These are phyloP conservation scores for Phytophthora pseudosyringae DNA, from an alignment of 352 stramenopile genomes.

Conservation along the genomic window DNA sequence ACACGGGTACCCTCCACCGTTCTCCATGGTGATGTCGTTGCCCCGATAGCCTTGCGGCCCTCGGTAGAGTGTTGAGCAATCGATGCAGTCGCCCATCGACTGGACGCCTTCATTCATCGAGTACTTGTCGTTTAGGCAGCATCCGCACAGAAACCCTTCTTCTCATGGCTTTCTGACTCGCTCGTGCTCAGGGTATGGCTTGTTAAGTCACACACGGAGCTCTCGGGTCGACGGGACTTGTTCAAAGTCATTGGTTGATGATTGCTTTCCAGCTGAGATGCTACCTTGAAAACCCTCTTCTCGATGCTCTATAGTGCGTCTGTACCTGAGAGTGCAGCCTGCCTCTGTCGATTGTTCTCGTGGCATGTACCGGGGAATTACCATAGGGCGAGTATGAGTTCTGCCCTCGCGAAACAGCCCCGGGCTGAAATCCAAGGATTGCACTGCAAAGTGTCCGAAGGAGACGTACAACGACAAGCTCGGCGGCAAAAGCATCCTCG, in stretches of 20 bases:
- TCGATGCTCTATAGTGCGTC: too few relatives aligned
- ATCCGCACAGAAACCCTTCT: too few relatives aligned
- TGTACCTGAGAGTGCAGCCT: slow-evolving; percentile 66
- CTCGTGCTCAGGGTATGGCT: too few relatives aligned
- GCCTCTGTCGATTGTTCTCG: slow-evolving; percentile 49
- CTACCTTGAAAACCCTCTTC: too few relatives aligned
- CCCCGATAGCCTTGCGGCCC: slow-evolving; percentile 62
- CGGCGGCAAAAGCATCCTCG: too few relatives aligned
- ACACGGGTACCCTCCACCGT: slow-evolving; percentile 65
- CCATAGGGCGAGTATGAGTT: slow-evolving; percentile 67
- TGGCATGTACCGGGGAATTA: slow-evolving; percentile 75
- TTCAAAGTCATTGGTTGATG: too few relatives aligned
- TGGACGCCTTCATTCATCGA: slow-evolving; percentile 62
- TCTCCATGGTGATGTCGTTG: slow-evolving; percentile 47
- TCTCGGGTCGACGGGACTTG: too few relatives aligned
- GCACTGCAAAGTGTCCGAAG: slow-evolving; percentile 75
- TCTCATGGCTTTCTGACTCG: too few relatives aligned
- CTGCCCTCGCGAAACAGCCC: slow-evolving; percentile 70
- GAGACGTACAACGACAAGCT: slow-evolving; percentile 80
- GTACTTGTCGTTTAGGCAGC: slow-evolving; percentile 75
- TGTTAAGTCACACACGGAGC: too few relatives aligned
- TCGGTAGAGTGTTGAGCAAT: slow-evolving; percentile 65
- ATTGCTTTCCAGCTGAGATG: too few relatives aligned
- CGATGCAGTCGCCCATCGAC: slow-evolving; percentile 61
- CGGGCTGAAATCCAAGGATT: slow-evolving; percentile 64